Base-by-base conservation (phyloP, 2,329 filamentous ascomycete genomes). In the Zymoseptoria passerinii region DNA sequence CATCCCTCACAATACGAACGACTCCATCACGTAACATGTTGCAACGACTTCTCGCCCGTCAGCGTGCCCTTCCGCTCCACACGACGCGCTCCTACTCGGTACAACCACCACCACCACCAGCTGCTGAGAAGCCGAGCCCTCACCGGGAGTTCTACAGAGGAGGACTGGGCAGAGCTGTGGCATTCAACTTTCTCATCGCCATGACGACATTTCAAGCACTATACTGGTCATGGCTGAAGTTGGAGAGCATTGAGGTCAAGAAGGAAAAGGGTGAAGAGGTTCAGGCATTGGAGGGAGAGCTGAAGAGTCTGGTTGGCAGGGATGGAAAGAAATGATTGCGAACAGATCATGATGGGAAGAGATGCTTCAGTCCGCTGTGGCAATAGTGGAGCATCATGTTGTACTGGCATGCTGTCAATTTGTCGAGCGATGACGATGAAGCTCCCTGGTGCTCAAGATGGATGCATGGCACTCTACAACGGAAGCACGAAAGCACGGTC, bases 201-300 rank as follows among this genome's bases (percentile, higher is more conserved):
- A 81, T 91, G 57, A 85, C 90, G 69, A 87, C 86, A 1, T 94
- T 92, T 72, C 89, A 94, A 74, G 67, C 88, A n/a, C 74, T 81
- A 13, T 92, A 92, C 74, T 90, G 83, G 77, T 76, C 75, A 13
- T 94, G 89, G 89, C 71, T 83, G 44, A 89, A 86, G 73, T 78
- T 92, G 54, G 89, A 92, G 72, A 81, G 82, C 35, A 80, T 89
- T 56, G 89, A 94, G 75, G 77, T 82, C 58, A 84, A 81, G 68
- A 75, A 76, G 19, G 77, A 84, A 50, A 82, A 81, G 65, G 74
- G 81, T 65, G 80, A 57, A 4, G 67, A 69, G 59, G 55, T 70
- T 27, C 56, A 59, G 44, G 28, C 13, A 18, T 49, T 69, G 54
- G 61, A 69, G 56, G 61, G 58, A 2, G 65, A 69, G 60, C 48